Evolutionary conservation across 2,329 filamentous ascomycete genomes (phyloP).

Genomic region (Coniochaeta pulveracea): DNA sequence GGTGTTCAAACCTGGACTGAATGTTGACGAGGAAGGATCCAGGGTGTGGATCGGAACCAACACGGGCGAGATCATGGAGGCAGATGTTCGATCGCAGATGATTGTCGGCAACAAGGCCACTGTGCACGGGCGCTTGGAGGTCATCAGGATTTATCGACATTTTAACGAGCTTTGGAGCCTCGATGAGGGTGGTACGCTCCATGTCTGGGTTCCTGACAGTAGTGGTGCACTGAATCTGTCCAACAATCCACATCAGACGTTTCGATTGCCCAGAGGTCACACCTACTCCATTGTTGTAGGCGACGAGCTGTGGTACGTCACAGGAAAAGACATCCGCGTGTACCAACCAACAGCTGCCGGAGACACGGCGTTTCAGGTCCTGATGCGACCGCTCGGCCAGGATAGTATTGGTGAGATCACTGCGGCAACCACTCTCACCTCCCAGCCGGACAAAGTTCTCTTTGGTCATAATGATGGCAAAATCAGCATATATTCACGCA

Average conservation of each 20-base stretch:
- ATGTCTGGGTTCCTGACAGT: conserved; percentile 73
- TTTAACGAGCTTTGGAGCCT: conserved; percentile 88
- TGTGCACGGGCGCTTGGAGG: conserved; percentile 60
- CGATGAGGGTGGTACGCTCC: conserved; percentile 77
- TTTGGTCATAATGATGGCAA: conserved; percentile 92
- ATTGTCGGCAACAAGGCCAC: conserved; percentile 57
- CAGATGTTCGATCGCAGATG: conserved; percentile 66
- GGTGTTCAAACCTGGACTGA: conserved; percentile 71
- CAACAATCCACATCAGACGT: conserved; percentile 59
- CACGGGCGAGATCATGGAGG: conserved; percentile 76
- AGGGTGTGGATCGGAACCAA: conserved; percentile 86
- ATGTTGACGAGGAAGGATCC: conserved; percentile 69
- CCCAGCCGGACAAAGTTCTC: conserved; percentile 69
- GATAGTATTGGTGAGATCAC: conserved; percentile 77
- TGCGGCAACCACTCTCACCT: conserved; percentile 64
- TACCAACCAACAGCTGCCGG: conserved; percentile 64
- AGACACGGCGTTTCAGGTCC: conserved; percentile 61
- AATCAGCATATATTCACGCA: conserved; percentile 79
- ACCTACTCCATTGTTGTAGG: conserved; percentile 84
- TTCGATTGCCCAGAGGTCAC: conserved; percentile 68
- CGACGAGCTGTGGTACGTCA: conserved; percentile 76
- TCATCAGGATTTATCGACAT: conserved; percentile 77
- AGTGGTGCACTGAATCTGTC: conserved; percentile 64
- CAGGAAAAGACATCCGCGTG: conserved; percentile 76
- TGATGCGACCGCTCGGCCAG: conserved; percentile 58